These are phyloP conservation scores for Cladophialophora bantiana DNA, from an alignment of 2,329 filamentous ascomycete genomes.

Conservation along the genomic window DNA sequence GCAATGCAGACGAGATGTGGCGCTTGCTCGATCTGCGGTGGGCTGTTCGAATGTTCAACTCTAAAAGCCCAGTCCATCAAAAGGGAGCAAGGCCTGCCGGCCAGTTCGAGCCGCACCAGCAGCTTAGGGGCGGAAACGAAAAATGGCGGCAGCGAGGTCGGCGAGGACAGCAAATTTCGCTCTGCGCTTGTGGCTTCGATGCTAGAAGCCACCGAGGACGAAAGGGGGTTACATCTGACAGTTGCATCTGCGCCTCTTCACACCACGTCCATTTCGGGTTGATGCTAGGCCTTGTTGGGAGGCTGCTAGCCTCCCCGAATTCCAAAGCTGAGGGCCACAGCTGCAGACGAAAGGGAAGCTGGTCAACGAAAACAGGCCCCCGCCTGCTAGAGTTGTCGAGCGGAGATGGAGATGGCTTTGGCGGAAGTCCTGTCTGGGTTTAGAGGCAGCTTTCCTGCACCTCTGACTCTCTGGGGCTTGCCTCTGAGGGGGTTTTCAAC, in stretches of 20 bases:
- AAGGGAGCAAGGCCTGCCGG: not conserved
- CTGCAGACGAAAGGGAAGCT: no score
- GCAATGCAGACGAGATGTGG: conserved; percentile 7
- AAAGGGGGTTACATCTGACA: conserved; percentile 18
- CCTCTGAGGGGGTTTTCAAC: no score
- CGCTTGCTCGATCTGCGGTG: conserved; percentile 28
- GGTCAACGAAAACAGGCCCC: no score
- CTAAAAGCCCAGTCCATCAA: conserved; percentile 11
- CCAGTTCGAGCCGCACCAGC: not conserved
- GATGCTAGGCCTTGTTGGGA: not conserved
- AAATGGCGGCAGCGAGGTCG: not conserved
- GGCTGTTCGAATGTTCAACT: conserved; percentile 19
- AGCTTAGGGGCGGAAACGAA: not conserved
- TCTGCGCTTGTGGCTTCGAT: conserved; percentile 13
- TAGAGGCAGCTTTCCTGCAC: not conserved
- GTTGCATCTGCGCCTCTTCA: conserved; percentile 8
- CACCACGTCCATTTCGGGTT: not conserved
- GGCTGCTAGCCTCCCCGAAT: not conserved
- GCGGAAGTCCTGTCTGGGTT: not conserved
- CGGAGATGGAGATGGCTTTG: not conserved
- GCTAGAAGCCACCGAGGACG: not conserved
- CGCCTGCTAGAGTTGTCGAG: not conserved
- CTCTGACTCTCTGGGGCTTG: not conserved
- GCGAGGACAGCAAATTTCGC: conserved; percentile 11
- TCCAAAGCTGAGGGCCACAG: not conserved